phyloP scores from a whole-genome alignment of 2,329 filamentous ascomycete species.

The Massarina eburnea region DNA sequence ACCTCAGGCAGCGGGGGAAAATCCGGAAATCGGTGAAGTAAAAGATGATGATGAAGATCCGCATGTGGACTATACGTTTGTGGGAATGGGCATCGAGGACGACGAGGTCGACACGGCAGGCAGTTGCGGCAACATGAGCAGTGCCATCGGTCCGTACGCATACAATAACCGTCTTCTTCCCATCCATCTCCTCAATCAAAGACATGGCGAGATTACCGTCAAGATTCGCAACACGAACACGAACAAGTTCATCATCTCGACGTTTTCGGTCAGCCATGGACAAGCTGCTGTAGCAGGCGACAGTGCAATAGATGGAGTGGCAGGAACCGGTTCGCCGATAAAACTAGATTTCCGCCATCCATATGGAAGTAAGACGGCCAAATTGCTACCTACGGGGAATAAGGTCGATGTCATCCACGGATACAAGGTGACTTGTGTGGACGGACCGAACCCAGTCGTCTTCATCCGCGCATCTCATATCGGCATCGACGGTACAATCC shows the following conservation, averaged over 20 bases:
- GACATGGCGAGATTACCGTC: slow-evolving; percentile 50
- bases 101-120: slow-evolving; percentile 64
- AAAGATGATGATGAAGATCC: slow-evolving; percentile 7
- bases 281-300: slow-evolving; percentile 55
- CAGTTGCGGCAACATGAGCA: slow-evolving; percentile 76
- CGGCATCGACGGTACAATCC: slow-evolving; percentile 52
- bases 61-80: slow-evolving; percentile 72
- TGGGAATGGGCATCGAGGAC: slow-evolving; percentile 66
- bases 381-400: slow-evolving; percentile 62
- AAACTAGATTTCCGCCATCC: slow-evolving; percentile 64
- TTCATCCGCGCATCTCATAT: slow-evolving; percentile 62
- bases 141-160: slow-evolving; percentile 67
- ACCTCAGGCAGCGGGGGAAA: slow-evolving; percentile 6
- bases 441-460: slow-evolving; percentile 65
- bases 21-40: slow-evolving; percentile 2
- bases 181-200: slow-evolving; percentile 25
- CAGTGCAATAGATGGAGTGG: slow-evolving; percentile 66
- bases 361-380: slow-evolving; percentile 65
- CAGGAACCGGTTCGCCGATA: slow-evolving; percentile 59
- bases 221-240: slow-evolving; percentile 74
- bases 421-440: slow-evolving; percentile 59
- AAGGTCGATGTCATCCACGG: slow-evolving; percentile 54
- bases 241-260: slow-evolving; percentile 61
- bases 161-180: slow-evolving; percentile 57
- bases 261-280: slow-evolving; percentile 55